A percentile compares a stretch with the other conserved stretches of the same genome.
Evolutionary conservation across 352 stramenopile genomes (phyloP).

Genomic region (Globisporangium barbulae): DNA sequence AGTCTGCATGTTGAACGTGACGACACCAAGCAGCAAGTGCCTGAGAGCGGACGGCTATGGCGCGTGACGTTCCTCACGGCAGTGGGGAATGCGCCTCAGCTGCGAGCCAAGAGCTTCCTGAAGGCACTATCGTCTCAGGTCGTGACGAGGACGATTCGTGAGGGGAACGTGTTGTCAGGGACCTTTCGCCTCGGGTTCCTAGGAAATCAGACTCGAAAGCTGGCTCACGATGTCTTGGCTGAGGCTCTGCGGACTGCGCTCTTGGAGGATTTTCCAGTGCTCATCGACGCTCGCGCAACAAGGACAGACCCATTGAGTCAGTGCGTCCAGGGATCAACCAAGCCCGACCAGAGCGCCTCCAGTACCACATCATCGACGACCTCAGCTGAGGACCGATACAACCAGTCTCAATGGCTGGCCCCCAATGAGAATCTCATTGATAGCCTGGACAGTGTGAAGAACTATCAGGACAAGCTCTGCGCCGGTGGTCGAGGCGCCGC

Average conservation of each 20-base stretch:
- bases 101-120: constrained; percentile 70
- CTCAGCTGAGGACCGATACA: constrained; percentile 26
- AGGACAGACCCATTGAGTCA: constrained; percentile 57
- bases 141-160: constrained; percentile 57
- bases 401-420: constrained; percentile 50
- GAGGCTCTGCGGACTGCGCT: constrained; percentile 48
- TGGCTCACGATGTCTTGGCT: constrained; percentile 73
- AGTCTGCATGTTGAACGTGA: constrained; percentile 48
- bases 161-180: constrained; percentile 88
- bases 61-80: constrained; percentile 88
- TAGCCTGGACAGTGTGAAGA: constrained; percentile 42
- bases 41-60: constrained; percentile 79
- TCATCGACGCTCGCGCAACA: constrained; percentile 65
- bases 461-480: constrained; percentile 75
- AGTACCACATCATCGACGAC: constrained; percentile 14
- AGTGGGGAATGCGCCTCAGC: constrained; percentile 76
- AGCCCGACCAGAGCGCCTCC: constrained; percentile 42
- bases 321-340: constrained; percentile 61
- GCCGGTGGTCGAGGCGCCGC: constrained; percentile 68
- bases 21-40: constrained; percentile 47
- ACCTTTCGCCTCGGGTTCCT: constrained; percentile 83
- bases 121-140: constrained; percentile 72
- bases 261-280: constrained; percentile 39
- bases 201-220: constrained; percentile 37
- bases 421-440: constrained; percentile 41